Conservation (phyloP, 768 basidiomycete genomes). For the Hygrocybe punicea region DNA sequence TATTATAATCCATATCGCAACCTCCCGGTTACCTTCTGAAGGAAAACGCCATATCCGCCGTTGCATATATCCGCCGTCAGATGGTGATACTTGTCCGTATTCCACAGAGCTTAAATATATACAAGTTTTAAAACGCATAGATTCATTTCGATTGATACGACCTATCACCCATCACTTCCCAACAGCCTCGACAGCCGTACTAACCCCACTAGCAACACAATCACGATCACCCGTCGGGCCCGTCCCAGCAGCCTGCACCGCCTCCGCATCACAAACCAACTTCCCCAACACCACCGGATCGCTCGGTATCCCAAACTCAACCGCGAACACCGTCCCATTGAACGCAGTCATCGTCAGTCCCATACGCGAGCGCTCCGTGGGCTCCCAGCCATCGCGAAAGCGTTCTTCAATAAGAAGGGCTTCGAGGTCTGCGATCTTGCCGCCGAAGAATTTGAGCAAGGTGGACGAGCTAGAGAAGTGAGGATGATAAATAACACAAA, state of each 20-base stretch:
- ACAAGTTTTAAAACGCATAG: too few relatives aligned
- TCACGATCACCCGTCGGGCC: too few relatives aligned
- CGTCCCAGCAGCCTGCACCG: neutral
- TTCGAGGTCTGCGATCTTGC: conserved; percentile 52
- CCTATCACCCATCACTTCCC: too few relatives aligned
- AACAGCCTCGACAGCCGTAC: too few relatives aligned
- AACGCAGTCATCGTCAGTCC: conserved; percentile 60
- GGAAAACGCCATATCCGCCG: too few relatives aligned
- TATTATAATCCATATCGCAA: too few relatives aligned
- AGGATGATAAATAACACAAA: neutral
- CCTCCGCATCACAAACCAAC: neutral
- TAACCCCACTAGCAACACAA: too few relatives aligned
- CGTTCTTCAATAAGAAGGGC: conserved; percentile 65
- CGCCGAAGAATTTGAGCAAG: conserved; percentile 64
- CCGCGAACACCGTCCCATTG: conserved; percentile 46
- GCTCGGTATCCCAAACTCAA: conserved; percentile 40
- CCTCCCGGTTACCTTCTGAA: too few relatives aligned
- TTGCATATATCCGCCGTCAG: too few relatives aligned
- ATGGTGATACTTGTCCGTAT: too few relatives aligned
- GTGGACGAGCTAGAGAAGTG: conserved; percentile 51
- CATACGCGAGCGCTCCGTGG: conserved; percentile 47
- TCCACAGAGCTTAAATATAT: too few relatives aligned
- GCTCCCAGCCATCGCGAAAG: conserved; percentile 69
- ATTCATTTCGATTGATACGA: too few relatives aligned
- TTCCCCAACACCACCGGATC: conserved; percentile 15